A percentile compares a stretch with the other conserved stretches of the same genome.
phyloP scores from a whole-genome alignment of 345 rosid genomes.

The Aquilaria malaccensis region DNA sequence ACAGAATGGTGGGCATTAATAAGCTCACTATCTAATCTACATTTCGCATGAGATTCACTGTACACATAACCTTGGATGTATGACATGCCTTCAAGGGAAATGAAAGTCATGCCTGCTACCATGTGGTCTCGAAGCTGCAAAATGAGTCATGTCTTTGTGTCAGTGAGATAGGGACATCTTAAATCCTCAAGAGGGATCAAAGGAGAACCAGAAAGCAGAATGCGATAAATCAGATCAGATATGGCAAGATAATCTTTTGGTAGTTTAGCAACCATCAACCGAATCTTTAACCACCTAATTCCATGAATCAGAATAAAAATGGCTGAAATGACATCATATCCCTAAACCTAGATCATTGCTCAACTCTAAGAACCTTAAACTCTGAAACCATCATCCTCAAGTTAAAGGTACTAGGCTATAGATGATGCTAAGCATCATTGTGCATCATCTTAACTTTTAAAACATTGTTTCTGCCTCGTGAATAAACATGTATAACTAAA shows the following conservation, averaged over 20 bases:
- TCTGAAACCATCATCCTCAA: no score
- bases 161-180: background rate
- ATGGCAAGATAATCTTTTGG: background rate
- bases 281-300: background rate
- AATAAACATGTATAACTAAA: no score
- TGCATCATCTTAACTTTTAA: no score
- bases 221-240: background rate
- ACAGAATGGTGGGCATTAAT: slow-evolving; percentile 12
- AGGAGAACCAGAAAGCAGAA: background rate
- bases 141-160: slow-evolving; percentile 5
- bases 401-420: no score
- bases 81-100: slow-evolving; percentile 13
- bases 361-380: no score
- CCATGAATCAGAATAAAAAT: no score
- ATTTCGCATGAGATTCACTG: slow-evolving; percentile 20
- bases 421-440: no score
- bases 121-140: slow-evolving; percentile 24
- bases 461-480: no score
- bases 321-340: no score
- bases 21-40: slow-evolving; percentile 25
- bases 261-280: background rate
- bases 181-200: no score
- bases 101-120: slow-evolving; percentile 5
- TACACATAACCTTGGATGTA: slow-evolving; percentile 24
- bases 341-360: no score